Evolutionary conservation across 2,329 filamentous ascomycete species (phyloP), one percentile per base, ranked within the genome.

Genomic region (Xylariaceae sp.): DNA sequence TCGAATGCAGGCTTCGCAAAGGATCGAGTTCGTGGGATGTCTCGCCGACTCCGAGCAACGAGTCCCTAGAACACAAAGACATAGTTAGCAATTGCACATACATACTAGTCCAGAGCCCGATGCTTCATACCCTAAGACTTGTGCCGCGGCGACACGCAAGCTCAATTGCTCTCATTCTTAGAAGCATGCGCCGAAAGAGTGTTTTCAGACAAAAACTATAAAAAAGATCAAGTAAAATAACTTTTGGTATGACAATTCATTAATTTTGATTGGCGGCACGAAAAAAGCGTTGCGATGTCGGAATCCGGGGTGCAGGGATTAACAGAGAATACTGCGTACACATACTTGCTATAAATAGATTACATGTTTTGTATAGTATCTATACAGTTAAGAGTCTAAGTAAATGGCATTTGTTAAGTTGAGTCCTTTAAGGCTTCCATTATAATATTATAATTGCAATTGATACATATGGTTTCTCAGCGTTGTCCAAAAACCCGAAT

Each of bases 1-100:
- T 67, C 61, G 64, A 71, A 70, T 20, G 68, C 50, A 49, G 70
- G 70, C n/a, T 69, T 71, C 59, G 70, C 69, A 62, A 70, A 72
- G 29, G 65, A 66, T 57, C 70, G 65, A 18, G 65, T 61, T 41
- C 60, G 57, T 41, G 65, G 48, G 51, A 65, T 50, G 54, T 60
- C 58, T 59, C 57, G 62, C 41, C 60, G 61, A 58, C 56, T 60
- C 49, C 64, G 60, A 56, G 64, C 48, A 37, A 63, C 52, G 47
- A 70, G 60, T 47, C 67, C 65, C 69, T 71, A 59, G 9, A n/a
- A 59, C 1, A 44, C 50, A 40, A 1, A 40, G 43, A 52, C 32
- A 44, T 20, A 48, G 50, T 59, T 55, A 55, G 43, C 40, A 20
- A 20, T 42, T 19, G 10, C 18, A 18, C 16, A 26, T n/a, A n/a